Base-by-base conservation (phyloP, 176 grass and related monocot genomes). In the Oryza glumipatula region DNA sequence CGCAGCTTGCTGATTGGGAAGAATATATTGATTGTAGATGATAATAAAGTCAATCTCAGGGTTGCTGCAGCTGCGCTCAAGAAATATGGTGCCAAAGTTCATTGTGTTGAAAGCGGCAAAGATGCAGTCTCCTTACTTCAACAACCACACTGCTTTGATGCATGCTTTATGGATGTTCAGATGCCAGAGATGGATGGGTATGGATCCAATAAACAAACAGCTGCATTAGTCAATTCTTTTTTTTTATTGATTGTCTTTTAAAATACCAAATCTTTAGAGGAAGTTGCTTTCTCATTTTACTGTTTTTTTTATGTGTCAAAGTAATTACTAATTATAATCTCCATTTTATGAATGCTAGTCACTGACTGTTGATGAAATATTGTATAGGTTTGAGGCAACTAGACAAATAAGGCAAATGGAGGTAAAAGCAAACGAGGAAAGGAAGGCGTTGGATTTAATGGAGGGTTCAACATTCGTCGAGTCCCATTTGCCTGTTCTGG, bases 151-250 rank as follows among this genome's bases (percentile, higher is more conserved):
- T 84, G 86, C 74, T 96, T 98, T 21, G 84, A 96, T 26, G 93
- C 93, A 19, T 98, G 96, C 72, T 98, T 98, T 81, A 98, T 98
- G 93, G 96, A 98, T 87, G 89, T 96, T 80, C 96, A 98, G 80
- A 98, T 98, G 96, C 96, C 93, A 22, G 96, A 98, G 88, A 98
- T 98, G 93, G 96, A 98, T 76, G 96, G 96, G 96, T 99, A 99
- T 45, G 84, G 41, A 93, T 69, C 64, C 65, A 67, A 79, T 48
- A 36, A 33, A 72, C 63, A 28, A 12, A 43, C 64, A 70, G 65
- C 64, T 80, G 56, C 3, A 45, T 35, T 73, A 77, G 4, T 14
- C 19, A 86, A 49, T 80, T 82, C 30, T 10, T 74, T 71, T 16
- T 35, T 17, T 51, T 14, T 65, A 11, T 77, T 60, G 13, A 4